These are phyloP conservation scores for Silene noctiflora DNA, from an alignment of 179 eudicot species.

Conservation along the genomic window DNA sequence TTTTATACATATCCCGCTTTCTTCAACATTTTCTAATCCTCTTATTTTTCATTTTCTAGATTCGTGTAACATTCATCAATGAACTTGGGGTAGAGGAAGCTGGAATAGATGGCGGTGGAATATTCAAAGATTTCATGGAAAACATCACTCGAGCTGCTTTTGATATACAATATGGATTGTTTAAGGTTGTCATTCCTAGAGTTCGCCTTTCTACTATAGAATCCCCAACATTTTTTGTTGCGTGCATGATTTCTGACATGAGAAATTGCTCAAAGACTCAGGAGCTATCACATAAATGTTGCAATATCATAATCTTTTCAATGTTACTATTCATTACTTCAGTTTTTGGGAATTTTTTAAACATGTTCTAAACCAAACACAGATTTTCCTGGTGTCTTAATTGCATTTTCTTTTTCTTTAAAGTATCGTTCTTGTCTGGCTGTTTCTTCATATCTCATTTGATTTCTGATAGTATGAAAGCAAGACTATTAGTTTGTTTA, in stretches of 20 bases:
- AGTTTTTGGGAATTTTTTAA: not conserved
- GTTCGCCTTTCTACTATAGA: not conserved
- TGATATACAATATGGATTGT: constrained; percentile 92
- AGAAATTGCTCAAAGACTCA: constrained; percentile 10
- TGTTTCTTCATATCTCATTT: not conserved
- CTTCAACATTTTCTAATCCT: not conserved
- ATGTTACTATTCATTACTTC: not conserved
- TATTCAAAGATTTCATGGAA: constrained; percentile 98
- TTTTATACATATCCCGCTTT: not conserved
- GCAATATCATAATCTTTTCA: not conserved
- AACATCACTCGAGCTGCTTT: constrained; percentile 91
- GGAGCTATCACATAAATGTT: not conserved
- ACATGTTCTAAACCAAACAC: not conserved
- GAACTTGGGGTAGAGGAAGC: constrained; percentile 99
- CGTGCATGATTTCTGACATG: constrained; percentile 2
- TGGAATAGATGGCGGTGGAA: constrained; percentile 99
- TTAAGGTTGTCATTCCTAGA: constrained; percentile 59
- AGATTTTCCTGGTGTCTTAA: not conserved
- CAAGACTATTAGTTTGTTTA: not conserved
- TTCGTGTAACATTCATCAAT: constrained; percentile 84
- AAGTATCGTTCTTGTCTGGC: not conserved
- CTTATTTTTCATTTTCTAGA: constrained; percentile 38
- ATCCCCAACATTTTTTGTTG: not conserved
- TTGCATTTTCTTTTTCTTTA: constrained; percentile 2
- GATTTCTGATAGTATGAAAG: constrained; percentile 4